These are phyloP conservation scores for Nicotiana tabacum DNA, from an alignment of 257 asterid species.

Conservation along the genomic window DNA sequence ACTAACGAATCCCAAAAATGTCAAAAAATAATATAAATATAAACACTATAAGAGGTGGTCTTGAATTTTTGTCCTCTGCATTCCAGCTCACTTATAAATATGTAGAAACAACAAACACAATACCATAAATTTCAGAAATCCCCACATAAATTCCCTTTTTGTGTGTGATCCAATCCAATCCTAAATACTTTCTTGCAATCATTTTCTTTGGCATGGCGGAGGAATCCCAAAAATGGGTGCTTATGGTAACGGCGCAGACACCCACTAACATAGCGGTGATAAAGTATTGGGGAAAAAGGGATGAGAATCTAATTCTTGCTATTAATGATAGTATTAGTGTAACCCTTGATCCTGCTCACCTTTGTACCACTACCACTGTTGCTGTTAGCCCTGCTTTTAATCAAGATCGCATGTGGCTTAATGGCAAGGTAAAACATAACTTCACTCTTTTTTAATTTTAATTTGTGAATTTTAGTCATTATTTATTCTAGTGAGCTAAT, in stretches of 20 bases:
- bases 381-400: constrained; percentile 78
- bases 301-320: constrained; percentile 74
- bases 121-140: not conserved
- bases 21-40: too few species aligned
- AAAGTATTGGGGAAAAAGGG: constrained; percentile 95
- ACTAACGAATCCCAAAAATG: too few species aligned
- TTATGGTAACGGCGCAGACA: constrained; percentile 80
- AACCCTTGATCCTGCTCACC: constrained; percentile 87
- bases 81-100: not conserved
- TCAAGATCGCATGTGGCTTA: constrained; percentile 90
- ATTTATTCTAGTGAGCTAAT: not conserved
- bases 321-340: constrained; percentile 94
- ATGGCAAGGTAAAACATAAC: constrained; percentile 58
- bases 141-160: not conserved
- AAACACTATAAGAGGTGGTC: too few species aligned
- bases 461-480: not conserved
- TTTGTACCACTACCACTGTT: constrained; percentile 97
- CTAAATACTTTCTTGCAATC: not conserved
- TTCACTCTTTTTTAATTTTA: not conserved
- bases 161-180: not conserved
- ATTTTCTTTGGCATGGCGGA: not conserved
- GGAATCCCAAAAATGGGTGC: constrained; percentile 44
- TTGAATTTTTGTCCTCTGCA: too few species aligned
- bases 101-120: not conserved
- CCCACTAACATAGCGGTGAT: constrained; percentile 96